Evolutionary conservation across 139 green algal species (phyloP), one percentile per base, ranked within the genome.

Genomic region (Ettlia oleoabundans): DNA sequence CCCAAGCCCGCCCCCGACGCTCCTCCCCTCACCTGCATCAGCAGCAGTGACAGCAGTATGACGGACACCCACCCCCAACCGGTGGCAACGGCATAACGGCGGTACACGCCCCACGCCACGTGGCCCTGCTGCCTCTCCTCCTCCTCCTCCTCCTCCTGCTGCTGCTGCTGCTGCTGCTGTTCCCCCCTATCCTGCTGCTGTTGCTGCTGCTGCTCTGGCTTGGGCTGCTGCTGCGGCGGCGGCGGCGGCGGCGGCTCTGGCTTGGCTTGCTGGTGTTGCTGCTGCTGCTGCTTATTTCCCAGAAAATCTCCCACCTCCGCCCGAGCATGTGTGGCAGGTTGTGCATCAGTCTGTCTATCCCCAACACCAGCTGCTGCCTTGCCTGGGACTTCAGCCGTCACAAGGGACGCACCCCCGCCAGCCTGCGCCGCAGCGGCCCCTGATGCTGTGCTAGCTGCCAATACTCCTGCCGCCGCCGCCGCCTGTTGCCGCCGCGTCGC

Each of bases 21-120:
- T n/a, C n/a, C n/a, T 69, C 19, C 1, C 2, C 73, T 64, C 62
- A 88, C 89, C 87, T 95, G 93, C 94, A 97, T 97, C 26, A 91
- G 73, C 18, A 88, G 4, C 63, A 97, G 87, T 30, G 82, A 91
- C 21, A 79, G 21, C 55, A 95, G 40, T 28, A 94, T 87, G 52
- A 88, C 24, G 0, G 64, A 19, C n/a, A 82, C 81, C 73, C 92
- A 68, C 0, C 28, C 51, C 30, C 51, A 77, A 1, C 92, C 92
- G 0, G 91, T 87, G 42, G 88, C 86, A 0, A 9, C n/a, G 1
- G 86, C 24, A 77, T 94, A 96, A 3, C 40, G n/a, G 0, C 7
- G 8, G 71, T 94, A 96, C 52, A 96, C 84, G 0, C 6, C 28
- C 87, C 69, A 87, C 0, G 53, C 68, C 52, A 96, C 92, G 37